Base-by-base conservation (phyloP, 1,284 basidiomycete genomes). In the Puccinia coronata region DNA sequence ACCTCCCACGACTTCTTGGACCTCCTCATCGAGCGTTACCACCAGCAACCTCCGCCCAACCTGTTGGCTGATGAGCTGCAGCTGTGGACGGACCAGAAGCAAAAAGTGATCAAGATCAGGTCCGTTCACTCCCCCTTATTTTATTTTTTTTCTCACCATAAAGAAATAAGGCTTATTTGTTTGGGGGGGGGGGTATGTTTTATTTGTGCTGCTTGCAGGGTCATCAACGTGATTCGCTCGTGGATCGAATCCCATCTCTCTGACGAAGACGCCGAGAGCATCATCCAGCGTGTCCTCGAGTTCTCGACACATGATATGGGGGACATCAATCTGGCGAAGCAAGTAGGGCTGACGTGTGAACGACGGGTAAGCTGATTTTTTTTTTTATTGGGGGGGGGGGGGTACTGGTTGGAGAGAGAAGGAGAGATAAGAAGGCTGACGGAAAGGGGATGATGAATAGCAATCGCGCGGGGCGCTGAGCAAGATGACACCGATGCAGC, bases 51-150 rank as follows among this genome's bases (percentile, higher is more conserved):
- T 18, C 97, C 96, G 0, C 88, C 90, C 0, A 91, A 90, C 14
- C 86, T 99, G 25, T 89, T 87, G 6, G 87, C 89, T 0, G 86
- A 88, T 0, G 92, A 99, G 86, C 86, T 89, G 25, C 90, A 91
- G 79, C 90, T 94, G 71, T 99, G 97, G 97, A 90, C 87, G 28
- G 91, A 92, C 84, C 88, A 92, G 85, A 99, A 98, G 88, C 94
- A 96, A 85, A 91, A 92, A 84, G 90, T 95, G 51, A 92, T 98
- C 81, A 92, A 93, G 79, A 90, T 93, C 85, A 90, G 95, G 95
- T 95, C 84, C 63, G 90, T 86, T n/a, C n/a, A 16, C 53, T 55
- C 41, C 53, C 3, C 78, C 83, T n/a, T 84, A 77, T 84, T 94
- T 93, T 49, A 92, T 95, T 12, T 88, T 93, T 82, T 95, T 95